A percentile compares a stretch with the other conserved stretches of the same genome.
phyloP scores from a whole-genome alignment of 345 rosid genomes.

The Cochlearia excelsa region DNA sequence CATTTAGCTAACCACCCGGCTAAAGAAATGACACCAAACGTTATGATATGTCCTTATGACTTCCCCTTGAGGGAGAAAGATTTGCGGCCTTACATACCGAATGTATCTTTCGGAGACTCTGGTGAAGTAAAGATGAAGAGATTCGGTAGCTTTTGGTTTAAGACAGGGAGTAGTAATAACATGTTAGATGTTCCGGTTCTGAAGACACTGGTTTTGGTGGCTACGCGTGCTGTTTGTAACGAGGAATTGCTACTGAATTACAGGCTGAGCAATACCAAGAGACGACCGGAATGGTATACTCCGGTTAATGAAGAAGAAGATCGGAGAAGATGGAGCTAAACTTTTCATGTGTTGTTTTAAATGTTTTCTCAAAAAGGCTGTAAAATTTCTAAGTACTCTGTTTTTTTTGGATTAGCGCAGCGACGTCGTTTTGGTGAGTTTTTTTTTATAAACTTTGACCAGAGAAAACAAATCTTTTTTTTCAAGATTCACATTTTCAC shows the following conservation, averaged over 20 bases:
- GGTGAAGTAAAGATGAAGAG: constrained; percentile 77
- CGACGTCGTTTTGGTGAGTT: constrained; percentile 11
- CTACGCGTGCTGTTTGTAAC: constrained; percentile 60
- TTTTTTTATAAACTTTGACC: background rate
- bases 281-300: constrained; percentile 83
- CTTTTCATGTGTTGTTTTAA: constrained; percentile 2
- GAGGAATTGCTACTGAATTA: constrained; percentile 85
- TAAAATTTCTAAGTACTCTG: background rate
- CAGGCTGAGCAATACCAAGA: constrained; percentile 75
- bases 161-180: constrained; percentile 40
- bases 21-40: constrained; percentile 70
- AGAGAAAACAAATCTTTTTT: no score
- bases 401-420: background rate
- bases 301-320: constrained; percentile 95
- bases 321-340: constrained; percentile 82
- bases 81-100: constrained; percentile 75
- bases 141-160: constrained; percentile 92
- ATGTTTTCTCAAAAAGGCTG: constrained; percentile 1
- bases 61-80: constrained; percentile 63
- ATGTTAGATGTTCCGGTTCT: constrained; percentile 42
- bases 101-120: constrained; percentile 55
- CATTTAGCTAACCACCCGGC: constrained; percentile 91
- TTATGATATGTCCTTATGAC: constrained; percentile 83
- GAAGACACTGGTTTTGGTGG: constrained; percentile 72
- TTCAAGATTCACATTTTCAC: background rate